Evolutionary conservation across 305 asterid genomes (phyloP), one percentile per base, ranked within the genome.

Genomic region (Fraxinus albicans): DNA sequence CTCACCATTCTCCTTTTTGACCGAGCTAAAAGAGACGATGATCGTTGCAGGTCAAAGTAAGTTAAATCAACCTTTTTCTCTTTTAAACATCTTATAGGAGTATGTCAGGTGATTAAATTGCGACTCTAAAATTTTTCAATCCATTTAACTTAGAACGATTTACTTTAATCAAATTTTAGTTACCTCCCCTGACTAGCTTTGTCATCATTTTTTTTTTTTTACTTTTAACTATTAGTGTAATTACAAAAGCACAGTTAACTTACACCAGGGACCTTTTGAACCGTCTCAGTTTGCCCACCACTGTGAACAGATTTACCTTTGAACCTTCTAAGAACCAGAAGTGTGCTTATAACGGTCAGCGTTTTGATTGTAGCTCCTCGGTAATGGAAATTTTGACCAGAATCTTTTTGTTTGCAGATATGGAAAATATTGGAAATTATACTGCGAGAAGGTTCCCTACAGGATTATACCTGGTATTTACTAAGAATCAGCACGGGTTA

Each of bases 41-140:
- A 95, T 73, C 90, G 98, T 77, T 95, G 99, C 95, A 92, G 83
- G 90, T 84, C 97, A 85, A 95, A 95, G 99, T 95, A 88, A 94
- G 97, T 83, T 53, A 55, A 25, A 77, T 76, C 31, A 29, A 60
- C 17, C 50, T 40, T 77, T 74, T 13, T 76, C 34, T 19, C 12
- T 7, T 74, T 2, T 42, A 31, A 17, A 5, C 79, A 60, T 21
- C 19, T 58, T 60, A 19, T 9, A 10, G 36, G 80, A 80, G 72
- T 47, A 77, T 40, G 77, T 21, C 58, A 33, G 2, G 15, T 77
- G 47, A 60, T 60, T 58, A 58, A 55, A 58, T 58, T 58, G 33
- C n/a, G 27, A 65, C 29, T 19, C 4, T 65, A 3, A 25, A 25
- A 25, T 0, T 23, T 65, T 65, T 65, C 73, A 3, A 23, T 25